These are phyloP conservation scores for Phyllachora maydis DNA, from an alignment of 2,329 filamentous ascomycete genomes.

Conservation along the genomic window DNA sequence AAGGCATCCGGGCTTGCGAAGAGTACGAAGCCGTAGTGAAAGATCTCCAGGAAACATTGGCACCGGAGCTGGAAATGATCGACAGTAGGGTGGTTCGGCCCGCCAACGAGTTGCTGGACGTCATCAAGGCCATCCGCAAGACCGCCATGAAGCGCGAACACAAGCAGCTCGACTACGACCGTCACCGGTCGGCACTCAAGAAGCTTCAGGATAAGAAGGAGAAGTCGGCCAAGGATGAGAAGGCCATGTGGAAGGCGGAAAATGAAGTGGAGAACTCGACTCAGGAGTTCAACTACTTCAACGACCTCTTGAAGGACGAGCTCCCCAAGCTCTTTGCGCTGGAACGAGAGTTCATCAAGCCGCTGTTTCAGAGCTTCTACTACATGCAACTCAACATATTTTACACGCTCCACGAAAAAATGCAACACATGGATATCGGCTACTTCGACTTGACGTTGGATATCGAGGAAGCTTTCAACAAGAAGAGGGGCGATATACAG, in stretches of 20 bases:
- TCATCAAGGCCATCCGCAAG: conserved; percentile 92
- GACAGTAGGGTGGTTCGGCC: conserved; percentile 78
- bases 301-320: conserved; percentile 90
- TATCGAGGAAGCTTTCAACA: conserved; percentile 76
- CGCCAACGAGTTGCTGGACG: conserved; percentile 79
- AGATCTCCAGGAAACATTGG: conserved; percentile 71
- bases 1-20: conserved; percentile 87
- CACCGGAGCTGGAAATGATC: conserved; percentile 94
- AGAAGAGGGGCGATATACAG: conserved; percentile 75
- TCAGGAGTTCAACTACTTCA: conserved; percentile 95
- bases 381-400: conserved; percentile 99
- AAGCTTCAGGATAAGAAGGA: conserved; percentile 98
- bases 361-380: conserved; percentile 96
- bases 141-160: conserved; percentile 77
- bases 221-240: conserved; percentile 88
- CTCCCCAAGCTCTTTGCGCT: conserved; percentile 77
- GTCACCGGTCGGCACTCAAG: conserved; percentile 64
- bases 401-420: conserved; percentile 93
- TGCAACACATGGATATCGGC: conserved; percentile 92
- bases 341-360: conserved; percentile 87
- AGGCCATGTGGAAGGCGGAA: conserved; percentile 89
- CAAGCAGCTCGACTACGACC: conserved; percentile 93
- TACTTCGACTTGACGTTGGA: conserved; percentile 90
- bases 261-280: conserved; percentile 79
- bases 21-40: conserved; percentile 86